phyloP scores from a whole-genome alignment of 495 filamentous ascomycete species.

The Penicillium coffeae region DNA sequence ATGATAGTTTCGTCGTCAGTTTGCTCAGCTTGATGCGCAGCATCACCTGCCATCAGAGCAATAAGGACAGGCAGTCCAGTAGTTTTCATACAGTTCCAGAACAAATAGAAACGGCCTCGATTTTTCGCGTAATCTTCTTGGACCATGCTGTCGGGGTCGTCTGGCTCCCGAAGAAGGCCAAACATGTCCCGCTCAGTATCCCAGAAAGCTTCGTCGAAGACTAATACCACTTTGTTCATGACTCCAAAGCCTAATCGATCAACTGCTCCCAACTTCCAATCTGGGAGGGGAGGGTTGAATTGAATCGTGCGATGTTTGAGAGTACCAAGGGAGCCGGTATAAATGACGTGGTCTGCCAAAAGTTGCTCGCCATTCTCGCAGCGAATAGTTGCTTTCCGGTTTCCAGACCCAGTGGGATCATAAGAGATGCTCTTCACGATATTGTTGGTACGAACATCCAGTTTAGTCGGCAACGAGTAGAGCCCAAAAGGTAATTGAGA shows the following conservation, averaged over 20 bases:
- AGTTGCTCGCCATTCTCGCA: constrained; percentile 76
- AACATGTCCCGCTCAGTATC: constrained; percentile 91
- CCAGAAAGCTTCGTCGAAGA: constrained; percentile 91
- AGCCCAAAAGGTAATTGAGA: constrained; percentile 83
- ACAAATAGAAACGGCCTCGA: constrained; percentile 88
- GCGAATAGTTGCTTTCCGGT: constrained; percentile 54
- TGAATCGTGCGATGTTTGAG: constrained; percentile 70
- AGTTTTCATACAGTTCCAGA: constrained; percentile 91
- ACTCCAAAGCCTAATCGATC: constrained; percentile 87
- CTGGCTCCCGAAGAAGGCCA: constrained; percentile 76
- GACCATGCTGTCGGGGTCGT: constrained; percentile 45
- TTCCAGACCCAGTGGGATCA: constrained; percentile 35
- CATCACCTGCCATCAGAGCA: constrained; percentile 93
- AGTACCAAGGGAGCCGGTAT: constrained; percentile 85
- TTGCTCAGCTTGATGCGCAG: constrained; percentile 81
- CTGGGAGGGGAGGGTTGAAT: constrained; percentile 80
- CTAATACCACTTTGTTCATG: constrained; percentile 91
- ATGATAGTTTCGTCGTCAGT: constrained; percentile 70
- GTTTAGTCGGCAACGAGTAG: constrained; percentile 64
- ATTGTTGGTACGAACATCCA: constrained; percentile 74
- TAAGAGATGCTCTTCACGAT: constrained; percentile 69
- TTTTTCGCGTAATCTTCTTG: constrained; percentile 60
- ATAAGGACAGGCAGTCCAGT: constrained; percentile 83
- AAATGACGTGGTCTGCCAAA: constrained; percentile 80
- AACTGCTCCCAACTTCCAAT: constrained; percentile 80